A percentile compares a stretch with the other conserved stretches of the same genome.
Evolutionary conservation across 2,329 filamentous ascomycete species (phyloP).

Genomic region (Stemphylium vesicarium): DNA sequence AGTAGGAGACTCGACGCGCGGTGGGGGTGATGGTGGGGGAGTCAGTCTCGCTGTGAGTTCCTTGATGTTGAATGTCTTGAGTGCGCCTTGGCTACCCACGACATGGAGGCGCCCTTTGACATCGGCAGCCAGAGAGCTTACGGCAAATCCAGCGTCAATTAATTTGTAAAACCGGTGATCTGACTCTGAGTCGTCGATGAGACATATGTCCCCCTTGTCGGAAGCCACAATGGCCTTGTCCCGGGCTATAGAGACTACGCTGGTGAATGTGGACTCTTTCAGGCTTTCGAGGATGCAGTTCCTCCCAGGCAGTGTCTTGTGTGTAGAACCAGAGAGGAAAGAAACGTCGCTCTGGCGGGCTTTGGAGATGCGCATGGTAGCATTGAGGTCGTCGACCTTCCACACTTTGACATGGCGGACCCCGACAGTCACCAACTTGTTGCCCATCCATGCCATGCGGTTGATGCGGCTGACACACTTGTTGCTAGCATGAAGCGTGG

Average conservation of each 20-base stretch:
- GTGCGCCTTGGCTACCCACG: slow-evolving; percentile 69
- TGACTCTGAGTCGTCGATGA: slow-evolving; percentile 78
- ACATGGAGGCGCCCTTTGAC: slow-evolving; percentile 66
- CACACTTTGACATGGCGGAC: slow-evolving; percentile 93
- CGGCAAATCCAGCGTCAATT: slow-evolving; percentile 69
- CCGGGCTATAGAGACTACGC: slow-evolving; percentile 73
- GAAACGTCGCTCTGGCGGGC: slow-evolving; percentile 43
- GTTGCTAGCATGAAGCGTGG: slow-evolving; percentile 83
- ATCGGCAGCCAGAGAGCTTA: slow-evolving; percentile 70
- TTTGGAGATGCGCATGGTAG: slow-evolving; percentile 54
- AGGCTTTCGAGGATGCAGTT: slow-evolving; percentile 85
- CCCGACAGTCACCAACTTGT: slow-evolving; percentile 81
- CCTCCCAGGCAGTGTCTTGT: slow-evolving; percentile 78
- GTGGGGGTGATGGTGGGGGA: slow-evolving; percentile 45
- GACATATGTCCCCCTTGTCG: slow-evolving; percentile 86
- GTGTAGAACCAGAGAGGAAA: slow-evolving; percentile 53
- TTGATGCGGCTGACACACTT: slow-evolving; percentile 88
- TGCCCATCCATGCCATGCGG: slow-evolving; percentile 90
- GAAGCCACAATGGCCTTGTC: slow-evolving; percentile 82
- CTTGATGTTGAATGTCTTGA: slow-evolving; percentile 53
- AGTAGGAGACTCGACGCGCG: slow-evolving; percentile 41
- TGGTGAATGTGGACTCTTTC: slow-evolving; percentile 83
- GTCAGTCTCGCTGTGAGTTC: slow-evolving; percentile 42
- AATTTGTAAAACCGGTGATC: slow-evolving; percentile 73
- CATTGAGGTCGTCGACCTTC: slow-evolving; percentile 74